Conservation (phyloP, 257 asterid species). For the Avicennia marina region DNA sequence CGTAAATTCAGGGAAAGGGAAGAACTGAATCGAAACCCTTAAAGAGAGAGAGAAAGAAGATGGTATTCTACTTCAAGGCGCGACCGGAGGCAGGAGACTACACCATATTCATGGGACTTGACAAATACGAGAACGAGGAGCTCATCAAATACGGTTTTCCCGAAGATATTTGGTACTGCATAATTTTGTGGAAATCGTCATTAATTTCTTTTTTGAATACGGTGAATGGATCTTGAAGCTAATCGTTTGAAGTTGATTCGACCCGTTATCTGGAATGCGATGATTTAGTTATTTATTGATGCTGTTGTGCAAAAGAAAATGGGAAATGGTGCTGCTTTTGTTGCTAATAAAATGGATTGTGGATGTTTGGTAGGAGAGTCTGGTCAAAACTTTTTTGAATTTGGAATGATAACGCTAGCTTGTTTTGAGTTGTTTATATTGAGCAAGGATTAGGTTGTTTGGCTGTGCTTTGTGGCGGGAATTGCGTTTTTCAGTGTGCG, state of each 20-base stretch:
- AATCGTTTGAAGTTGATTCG: too few species aligned
- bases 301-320: conserved; percentile 8
- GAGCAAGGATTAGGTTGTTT: not conserved
- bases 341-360: not conserved
- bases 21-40: conserved; percentile 42
- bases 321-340: not conserved
- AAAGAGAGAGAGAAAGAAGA: conserved; percentile 23
- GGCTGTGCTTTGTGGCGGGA: too few species aligned
- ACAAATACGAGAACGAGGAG: conserved; percentile 93
- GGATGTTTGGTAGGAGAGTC: not conserved
- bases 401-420: too few species aligned
- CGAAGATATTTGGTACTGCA: conserved; percentile 75
- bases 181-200: not conserved
- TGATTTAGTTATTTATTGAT: not conserved
- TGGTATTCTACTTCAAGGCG: conserved; percentile 95
- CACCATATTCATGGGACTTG: conserved; percentile 94
- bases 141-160: conserved; percentile 88
- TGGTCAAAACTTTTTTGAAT: not conserved
- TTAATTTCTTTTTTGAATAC: not conserved
- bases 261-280: not conserved
- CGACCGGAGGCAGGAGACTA: conserved; percentile 86
- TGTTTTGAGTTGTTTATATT: too few species aligned
- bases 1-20: too few species aligned
- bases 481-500: too few species aligned
- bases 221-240: not conserved